A percentile compares a stretch with the other conserved stretches of the same genome.
phyloP scores from a whole-genome alignment of 805 yeast species.

The Soucietia sequanensis region DNA sequence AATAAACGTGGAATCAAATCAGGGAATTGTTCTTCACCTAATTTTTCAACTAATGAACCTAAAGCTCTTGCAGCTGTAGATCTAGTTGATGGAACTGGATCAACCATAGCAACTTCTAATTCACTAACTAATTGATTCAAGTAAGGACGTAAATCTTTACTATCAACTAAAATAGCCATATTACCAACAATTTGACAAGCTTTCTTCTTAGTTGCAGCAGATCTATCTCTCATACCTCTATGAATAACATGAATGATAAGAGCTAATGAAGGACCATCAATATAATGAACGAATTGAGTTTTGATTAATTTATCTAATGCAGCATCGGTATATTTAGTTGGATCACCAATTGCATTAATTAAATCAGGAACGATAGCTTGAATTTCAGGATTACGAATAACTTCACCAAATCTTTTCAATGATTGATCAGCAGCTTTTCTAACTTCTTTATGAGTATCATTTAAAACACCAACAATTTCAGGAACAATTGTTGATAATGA shows the following conservation, averaged over 20 bases:
- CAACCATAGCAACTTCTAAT: slow-evolving; percentile 93
- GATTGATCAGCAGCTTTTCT: slow-evolving; percentile 92
- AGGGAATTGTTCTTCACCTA: slow-evolving; percentile 96
- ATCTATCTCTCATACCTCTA: slow-evolving; percentile 92
- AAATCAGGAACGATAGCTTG: slow-evolving; percentile 85
- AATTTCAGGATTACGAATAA: slow-evolving; percentile 95
- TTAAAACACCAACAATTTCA: slow-evolving; percentile 90
- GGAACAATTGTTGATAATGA: slow-evolving; percentile 91
- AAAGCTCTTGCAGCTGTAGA: slow-evolving; percentile 97
- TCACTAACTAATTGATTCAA: slow-evolving; percentile 74
- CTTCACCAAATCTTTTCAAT: slow-evolving; percentile 91
- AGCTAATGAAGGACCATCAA: slow-evolving; percentile 97
- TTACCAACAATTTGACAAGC: slow-evolving; percentile 98
- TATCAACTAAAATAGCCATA: slow-evolving; percentile 94
- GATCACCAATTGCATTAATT: slow-evolving; percentile 93
- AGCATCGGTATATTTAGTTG: slow-evolving; percentile 82
- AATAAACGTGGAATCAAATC: slow-evolving; percentile 79
- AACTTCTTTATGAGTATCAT: slow-evolving; percentile 95
- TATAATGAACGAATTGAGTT: slow-evolving; percentile 95
- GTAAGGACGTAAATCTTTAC: slow-evolving; percentile 82
- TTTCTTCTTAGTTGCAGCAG: slow-evolving; percentile 88
- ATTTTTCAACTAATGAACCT: slow-evolving; percentile 92
- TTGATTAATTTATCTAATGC: slow-evolving; percentile 83
- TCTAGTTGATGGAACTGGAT: slow-evolving; percentile 95
- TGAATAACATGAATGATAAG: slow-evolving; percentile 91